Evolutionary conservation across 352 stramenopile species (phyloP), one percentile per base, ranked within the genome.

Genomic region (Pythium scleroteichum): DNA sequence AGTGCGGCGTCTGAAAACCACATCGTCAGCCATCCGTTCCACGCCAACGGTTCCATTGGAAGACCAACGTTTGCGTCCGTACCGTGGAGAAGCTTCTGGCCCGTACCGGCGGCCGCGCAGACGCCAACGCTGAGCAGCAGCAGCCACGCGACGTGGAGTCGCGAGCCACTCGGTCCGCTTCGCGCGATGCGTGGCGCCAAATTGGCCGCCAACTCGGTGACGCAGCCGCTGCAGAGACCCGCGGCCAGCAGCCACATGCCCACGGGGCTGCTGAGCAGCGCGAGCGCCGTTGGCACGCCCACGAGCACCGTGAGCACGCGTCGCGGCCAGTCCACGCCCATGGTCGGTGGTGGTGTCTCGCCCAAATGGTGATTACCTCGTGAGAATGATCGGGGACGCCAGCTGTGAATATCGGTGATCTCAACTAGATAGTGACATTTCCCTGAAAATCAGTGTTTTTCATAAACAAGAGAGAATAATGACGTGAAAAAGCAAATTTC

Each of bases 261-360:
- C 16, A 64, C 10, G 27, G 81, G 64, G 17, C 64, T 84, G 53
- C 66, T 60, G 26, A 92, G 69, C 63, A 92, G 56, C 53, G 64
- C 52, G 16, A 92, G 68, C 56, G 80, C 82, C 53, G 66, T 71
- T 42, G 82, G 82, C 40, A 88, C 76, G 33, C 73, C 82, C 53
- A 89, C 75, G 44, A 78, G 33, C 38, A 79, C 76, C 46, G 82
- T 92, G 29, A 82, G 40, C 51, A 80, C 59, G 33, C 82, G 79
- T 35, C 75, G 68, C 6, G 64, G 64, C 82, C 82, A 92, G 59
- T 86, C 72, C 23, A 91, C 59, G 46, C 58, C 63, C 52, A 62
- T 68, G 24, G 17, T 41, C n/a, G n/a, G n/a, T n/a, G n/a, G n/a
- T n/a, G n/a, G n/a, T n/a, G n/a, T n/a, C 29, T 35, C 10, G 29